Percentiles rank a stretch among this genome's conserved stretches.
phyloP scores from a whole-genome alignment of 257 asterid genomes.

The Ophiorrhiza pumila region DNA sequence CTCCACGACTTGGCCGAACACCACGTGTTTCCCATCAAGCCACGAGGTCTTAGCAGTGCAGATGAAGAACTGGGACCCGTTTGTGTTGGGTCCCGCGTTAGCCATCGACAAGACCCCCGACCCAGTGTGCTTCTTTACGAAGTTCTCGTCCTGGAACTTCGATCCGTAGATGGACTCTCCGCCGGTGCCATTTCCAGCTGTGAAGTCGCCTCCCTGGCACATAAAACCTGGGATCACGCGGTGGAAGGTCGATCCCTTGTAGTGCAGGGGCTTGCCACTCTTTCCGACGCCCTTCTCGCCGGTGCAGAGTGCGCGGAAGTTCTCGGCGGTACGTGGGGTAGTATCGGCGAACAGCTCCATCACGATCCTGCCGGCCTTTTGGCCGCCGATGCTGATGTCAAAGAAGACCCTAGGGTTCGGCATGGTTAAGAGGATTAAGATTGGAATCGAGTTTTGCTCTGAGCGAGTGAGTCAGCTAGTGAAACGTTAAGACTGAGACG shows the following conservation, averaged over 20 bases:
- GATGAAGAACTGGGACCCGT: constrained; percentile 70
- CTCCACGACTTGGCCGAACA: constrained; percentile 63
- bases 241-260: constrained; percentile 55
- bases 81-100: constrained; percentile 55
- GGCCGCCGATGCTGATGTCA: constrained; percentile 45
- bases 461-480: not conserved
- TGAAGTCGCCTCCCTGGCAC: constrained; percentile 78
- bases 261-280: constrained; percentile 58
- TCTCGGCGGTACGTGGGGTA: constrained; percentile 62
- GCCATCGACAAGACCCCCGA: constrained; percentile 78
- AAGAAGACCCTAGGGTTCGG: constrained; percentile 58
- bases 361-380: constrained; percentile 37
- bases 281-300: constrained; percentile 62
- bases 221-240: constrained; percentile 60
- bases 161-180: constrained; percentile 75
- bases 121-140: constrained; percentile 54
- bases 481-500: constrained; percentile 18
- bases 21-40: constrained; percentile 78
- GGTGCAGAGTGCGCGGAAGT: constrained; percentile 75
- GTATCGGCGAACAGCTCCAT: constrained; percentile 57
- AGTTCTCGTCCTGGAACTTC: constrained; percentile 65
- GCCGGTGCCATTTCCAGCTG: constrained; percentile 69
- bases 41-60: constrained; percentile 52
- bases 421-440: constrained; percentile 21
- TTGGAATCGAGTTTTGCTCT: no score